phyloP scores from a whole-genome alignment of 306 rosid species.

The Medicago lupulina region DNA sequence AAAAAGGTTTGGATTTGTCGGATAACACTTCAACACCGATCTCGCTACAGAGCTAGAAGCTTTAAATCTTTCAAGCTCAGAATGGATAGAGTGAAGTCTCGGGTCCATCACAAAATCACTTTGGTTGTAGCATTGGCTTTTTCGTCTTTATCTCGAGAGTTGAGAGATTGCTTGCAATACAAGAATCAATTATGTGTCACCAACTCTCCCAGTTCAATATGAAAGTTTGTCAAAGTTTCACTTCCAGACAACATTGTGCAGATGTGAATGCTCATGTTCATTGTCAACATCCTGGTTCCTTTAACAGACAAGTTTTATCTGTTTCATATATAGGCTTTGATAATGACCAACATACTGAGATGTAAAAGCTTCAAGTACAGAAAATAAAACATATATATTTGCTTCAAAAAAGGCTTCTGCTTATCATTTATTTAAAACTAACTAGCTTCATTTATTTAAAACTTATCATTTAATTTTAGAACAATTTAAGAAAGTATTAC shows the following conservation, averaged over 20 bases:
- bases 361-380: constrained; percentile 36
- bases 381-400: constrained; percentile 19
- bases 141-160: not conserved
- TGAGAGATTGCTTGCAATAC: constrained; percentile 32
- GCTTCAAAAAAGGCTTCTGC: constrained; percentile 8
- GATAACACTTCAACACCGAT: constrained; percentile 41
- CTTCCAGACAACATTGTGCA: constrained; percentile 13
- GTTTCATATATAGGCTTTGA: constrained; percentile 2
- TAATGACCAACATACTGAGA: constrained; percentile 5
- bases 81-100: not conserved
- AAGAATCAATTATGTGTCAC: constrained; percentile 25
- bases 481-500: too few species aligned
- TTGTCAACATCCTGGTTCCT: constrained; percentile 31
- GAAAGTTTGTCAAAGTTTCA: not conserved
- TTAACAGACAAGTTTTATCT: constrained; percentile 7
- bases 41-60: constrained; percentile 27
- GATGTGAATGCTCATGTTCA: constrained; percentile 36
- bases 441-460: too few species aligned
- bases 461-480: too few species aligned
- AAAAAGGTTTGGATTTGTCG: constrained; percentile 29
- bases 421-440: not conserved
- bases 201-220: not conserved
- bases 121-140: constrained; percentile 33
- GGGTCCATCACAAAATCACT: not conserved
- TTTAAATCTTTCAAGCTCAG: not conserved